Percentiles rank a stretch among this genome's conserved stretches.
Conservation (phyloP, 2,329 filamentous ascomycete species). For the Didymella lethalis region DNA sequence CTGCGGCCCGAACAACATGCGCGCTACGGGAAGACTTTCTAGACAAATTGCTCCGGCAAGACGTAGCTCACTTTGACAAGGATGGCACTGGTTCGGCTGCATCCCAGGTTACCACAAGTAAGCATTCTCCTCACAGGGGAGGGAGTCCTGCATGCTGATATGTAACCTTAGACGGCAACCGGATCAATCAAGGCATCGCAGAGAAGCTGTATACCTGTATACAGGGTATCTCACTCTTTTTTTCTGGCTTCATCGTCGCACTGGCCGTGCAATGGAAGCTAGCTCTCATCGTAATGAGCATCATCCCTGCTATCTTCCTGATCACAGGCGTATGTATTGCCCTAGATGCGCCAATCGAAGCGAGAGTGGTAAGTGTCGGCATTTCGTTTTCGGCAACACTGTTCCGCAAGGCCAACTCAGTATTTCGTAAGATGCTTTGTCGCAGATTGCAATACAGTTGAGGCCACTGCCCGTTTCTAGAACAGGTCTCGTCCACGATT, state of each 20-base stretch:
- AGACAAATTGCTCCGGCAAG: slow-evolving; percentile 52
- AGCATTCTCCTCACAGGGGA: not conserved
- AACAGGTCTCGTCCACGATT: too few relatives aligned
- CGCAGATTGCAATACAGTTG: too few relatives aligned
- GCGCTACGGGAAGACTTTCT: slow-evolving; percentile 66
- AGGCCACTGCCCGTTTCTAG: too few relatives aligned
- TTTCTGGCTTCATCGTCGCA: slow-evolving; percentile 87
- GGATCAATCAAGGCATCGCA: slow-evolving; percentile 28
- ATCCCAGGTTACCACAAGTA: slow-evolving; percentile 27
- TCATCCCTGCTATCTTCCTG: slow-evolving; percentile 52
- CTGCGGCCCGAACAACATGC: slow-evolving; percentile 54
- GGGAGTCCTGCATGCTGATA: not conserved
- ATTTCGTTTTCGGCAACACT: too few relatives aligned
- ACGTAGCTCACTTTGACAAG: slow-evolving; percentile 38
- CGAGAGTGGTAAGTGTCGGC: slow-evolving; percentile 14
- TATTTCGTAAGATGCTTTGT: too few relatives aligned
- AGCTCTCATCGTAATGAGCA: slow-evolving; percentile 72
- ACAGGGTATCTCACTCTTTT: slow-evolving; percentile 61
- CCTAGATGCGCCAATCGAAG: slow-evolving; percentile 26
- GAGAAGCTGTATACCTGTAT: slow-evolving; percentile 53
- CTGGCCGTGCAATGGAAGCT: slow-evolving; percentile 93
- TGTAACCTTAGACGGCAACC: slow-evolving; percentile 17
- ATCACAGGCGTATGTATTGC: slow-evolving; percentile 24
- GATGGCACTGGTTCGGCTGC: slow-evolving; percentile 28
- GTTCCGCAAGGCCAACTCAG: too few relatives aligned